phyloP scores from a whole-genome alignment of 805 yeast genomes.

The Clavispora asparagi region DNA sequence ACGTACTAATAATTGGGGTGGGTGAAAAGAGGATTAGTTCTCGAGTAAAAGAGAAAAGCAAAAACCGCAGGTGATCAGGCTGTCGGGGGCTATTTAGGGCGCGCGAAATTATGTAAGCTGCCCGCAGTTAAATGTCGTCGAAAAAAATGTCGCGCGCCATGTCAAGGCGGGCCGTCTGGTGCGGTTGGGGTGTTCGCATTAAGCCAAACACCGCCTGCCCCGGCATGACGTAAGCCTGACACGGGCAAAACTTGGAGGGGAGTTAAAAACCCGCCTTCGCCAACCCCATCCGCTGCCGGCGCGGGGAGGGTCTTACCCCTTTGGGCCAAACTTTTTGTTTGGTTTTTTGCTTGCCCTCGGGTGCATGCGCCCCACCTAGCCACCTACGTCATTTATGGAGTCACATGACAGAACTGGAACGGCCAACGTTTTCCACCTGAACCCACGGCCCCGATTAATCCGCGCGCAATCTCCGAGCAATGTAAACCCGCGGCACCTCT shows the following conservation, averaged over 20 bases:
- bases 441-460: too few relatives aligned
- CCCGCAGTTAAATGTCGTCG: not conserved
- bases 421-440: not conserved
- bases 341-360: not conserved
- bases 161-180: not conserved
- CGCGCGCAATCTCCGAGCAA: too few relatives aligned
- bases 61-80: not conserved
- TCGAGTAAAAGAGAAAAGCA: conserved; percentile 1
- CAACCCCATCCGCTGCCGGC: too few relatives aligned
- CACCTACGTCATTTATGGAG: not conserved
- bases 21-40: conserved; percentile 1
- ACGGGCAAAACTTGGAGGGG: too few relatives aligned
- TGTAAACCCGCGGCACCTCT: too few relatives aligned
- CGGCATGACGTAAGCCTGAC: not conserved
- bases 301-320: too few relatives aligned
- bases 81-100: conserved; percentile 1
- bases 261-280: too few relatives aligned
- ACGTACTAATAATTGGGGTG: conserved; percentile 1
- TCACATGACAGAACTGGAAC: not conserved
- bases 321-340: not conserved
- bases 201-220: not conserved
- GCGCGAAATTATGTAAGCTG: conserved; percentile 2
- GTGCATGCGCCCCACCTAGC: not conserved
- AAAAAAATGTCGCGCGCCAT: not conserved
- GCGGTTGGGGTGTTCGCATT: not conserved